phyloP scores from a whole-genome alignment of 1,284 basidiomycete genomes.

The Bondarzewia mesenterica region DNA sequence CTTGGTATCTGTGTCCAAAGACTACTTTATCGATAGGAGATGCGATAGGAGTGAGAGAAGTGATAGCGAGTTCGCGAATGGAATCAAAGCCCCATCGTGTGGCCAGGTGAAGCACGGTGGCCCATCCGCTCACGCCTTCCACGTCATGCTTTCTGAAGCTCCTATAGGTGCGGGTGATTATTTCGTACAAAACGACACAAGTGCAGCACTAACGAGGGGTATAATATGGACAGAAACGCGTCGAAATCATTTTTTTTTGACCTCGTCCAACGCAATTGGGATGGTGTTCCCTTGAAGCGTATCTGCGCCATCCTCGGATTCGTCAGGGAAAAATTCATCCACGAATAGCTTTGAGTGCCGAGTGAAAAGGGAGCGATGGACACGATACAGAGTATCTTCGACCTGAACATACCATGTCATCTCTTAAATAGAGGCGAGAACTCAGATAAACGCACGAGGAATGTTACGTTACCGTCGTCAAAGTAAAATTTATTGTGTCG shows the following conservation, averaged over 20 bases:
- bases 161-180: neutral
- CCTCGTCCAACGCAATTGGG: constrained; percentile 1
- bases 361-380: constrained; percentile 2
- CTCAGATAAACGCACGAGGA: constrained; percentile 1
- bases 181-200: neutral
- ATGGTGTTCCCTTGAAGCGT: too few relatives aligned
- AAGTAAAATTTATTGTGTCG: constrained; percentile 3
- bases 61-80: constrained; percentile 12
- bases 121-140: constrained; percentile 11
- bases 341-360: neutral
- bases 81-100: constrained; percentile 11
- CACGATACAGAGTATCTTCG: neutral
- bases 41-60: constrained; percentile 5
- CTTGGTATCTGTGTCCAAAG: constrained; percentile 9
- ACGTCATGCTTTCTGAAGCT: constrained; percentile 5
- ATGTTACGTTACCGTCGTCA: constrained; percentile 6
- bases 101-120: constrained; percentile 13
- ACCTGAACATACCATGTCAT: neutral
- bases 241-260: constrained; percentile 6
- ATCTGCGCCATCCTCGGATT: neutral
- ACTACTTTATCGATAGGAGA: constrained; percentile 14
- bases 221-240: constrained; percentile 6
- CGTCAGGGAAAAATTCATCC: neutral
- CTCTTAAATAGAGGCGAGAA: neutral
- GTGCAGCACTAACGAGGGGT: constrained; percentile 4